Evolutionary conservation across 2,329 filamentous ascomycete genomes (phyloP).

Genomic region (Aureobasidium sp.): DNA sequence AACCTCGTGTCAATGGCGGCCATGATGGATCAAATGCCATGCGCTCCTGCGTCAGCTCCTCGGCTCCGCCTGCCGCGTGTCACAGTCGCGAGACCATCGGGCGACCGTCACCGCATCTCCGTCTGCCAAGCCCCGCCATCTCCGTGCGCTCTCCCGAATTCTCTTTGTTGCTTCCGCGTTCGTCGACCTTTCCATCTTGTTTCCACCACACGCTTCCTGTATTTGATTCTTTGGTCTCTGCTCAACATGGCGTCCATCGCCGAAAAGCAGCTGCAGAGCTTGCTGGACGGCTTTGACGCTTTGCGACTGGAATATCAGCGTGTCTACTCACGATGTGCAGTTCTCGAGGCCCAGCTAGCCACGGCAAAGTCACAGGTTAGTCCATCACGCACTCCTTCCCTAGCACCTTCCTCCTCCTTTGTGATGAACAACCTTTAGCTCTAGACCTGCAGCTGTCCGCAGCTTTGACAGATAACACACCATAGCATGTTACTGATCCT

Average conservation of each 20-base stretch:
- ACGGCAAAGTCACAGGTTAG: constrained; percentile 45
- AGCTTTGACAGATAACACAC: constrained; percentile 36
- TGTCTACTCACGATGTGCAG: constrained; percentile 37
- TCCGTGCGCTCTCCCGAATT: not conserved
- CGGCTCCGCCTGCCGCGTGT: not conserved
- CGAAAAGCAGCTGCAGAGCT: constrained; percentile 32
- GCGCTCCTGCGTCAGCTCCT: constrained; percentile 10
- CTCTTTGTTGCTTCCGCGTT: constrained; percentile 8
- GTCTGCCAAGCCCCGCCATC: not conserved
- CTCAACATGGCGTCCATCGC: constrained; percentile 5
- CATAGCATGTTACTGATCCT: constrained; percentile 38
- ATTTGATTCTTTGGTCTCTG: not conserved
- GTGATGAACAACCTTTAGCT: constrained; percentile 44
- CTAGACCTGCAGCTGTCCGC: constrained; percentile 45
- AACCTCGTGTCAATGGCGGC: not conserved
- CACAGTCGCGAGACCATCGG: not conserved
- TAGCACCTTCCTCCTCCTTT: constrained; percentile 9
- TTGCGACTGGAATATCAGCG: constrained; percentile 42
- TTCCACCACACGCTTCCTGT: not conserved
- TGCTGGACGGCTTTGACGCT: constrained; percentile 39
- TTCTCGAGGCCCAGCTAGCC: constrained; percentile 41
- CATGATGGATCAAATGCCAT: not conserved
- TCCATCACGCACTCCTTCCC: constrained; percentile 7
- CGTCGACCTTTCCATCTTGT: not conserved
- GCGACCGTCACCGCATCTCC: not conserved